A percentile compares a stretch with the other conserved stretches of the same genome.
Conservation (phyloP, 1,284 basidiomycete genomes). For the Melanopsichium pennsylvanicum region DNA sequence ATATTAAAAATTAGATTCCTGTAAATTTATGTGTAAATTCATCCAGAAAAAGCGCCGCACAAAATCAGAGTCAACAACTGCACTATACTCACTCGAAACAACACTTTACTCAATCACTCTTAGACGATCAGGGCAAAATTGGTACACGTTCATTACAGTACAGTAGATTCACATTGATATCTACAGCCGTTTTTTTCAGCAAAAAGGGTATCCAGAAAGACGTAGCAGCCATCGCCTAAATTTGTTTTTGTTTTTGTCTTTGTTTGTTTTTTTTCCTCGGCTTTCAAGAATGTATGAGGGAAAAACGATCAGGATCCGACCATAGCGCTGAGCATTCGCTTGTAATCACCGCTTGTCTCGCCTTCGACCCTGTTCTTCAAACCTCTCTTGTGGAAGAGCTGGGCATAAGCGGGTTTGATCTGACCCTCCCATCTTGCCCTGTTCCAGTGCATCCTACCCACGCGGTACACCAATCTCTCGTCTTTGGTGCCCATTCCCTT, state of each 20-base stretch:
- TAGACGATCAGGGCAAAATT: too few species aligned
- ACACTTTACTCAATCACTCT: too few species aligned
- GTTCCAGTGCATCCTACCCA: conserved; percentile 63
- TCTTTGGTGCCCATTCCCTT: conserved; percentile 63
- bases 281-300: too few species aligned
- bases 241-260: too few species aligned
- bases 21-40: too few species aligned
- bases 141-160: too few species aligned
- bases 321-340: conserved; percentile 50
- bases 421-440: conserved; percentile 50
- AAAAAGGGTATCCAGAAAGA: conserved; percentile 14
- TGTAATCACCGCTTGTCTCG: conserved; percentile 60
- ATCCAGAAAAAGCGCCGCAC: conserved; percentile 1
- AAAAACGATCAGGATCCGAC: conserved; percentile 42
- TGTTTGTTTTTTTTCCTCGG: too few species aligned
- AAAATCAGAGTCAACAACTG: too few species aligned
- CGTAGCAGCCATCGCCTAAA: not conserved
- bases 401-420: conserved; percentile 61
- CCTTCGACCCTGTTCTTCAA: conserved; percentile 54
- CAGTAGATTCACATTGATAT: conserved; percentile 5
- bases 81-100: too few species aligned
- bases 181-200: not conserved
- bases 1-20: too few species aligned
- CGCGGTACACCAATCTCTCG: conserved; percentile 49
- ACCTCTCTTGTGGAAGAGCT: conserved; percentile 56